Conservation (phyloP, 148 eudicot genomes). For the Beta vulgaris region DNA sequence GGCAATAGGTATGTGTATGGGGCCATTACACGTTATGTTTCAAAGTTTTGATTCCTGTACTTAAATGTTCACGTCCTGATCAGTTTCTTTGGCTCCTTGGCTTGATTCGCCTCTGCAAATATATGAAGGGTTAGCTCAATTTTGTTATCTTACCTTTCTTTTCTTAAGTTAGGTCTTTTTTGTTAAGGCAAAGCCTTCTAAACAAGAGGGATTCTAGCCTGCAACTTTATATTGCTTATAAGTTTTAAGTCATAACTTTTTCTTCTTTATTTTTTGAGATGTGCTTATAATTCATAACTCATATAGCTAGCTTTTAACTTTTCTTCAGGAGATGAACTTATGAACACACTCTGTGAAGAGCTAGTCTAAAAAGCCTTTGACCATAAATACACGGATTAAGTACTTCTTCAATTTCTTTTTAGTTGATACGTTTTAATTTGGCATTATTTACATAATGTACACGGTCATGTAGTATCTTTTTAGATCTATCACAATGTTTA, state of each 20-base stretch:
- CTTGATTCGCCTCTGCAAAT: not conserved
- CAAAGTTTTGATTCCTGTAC: not conserved
- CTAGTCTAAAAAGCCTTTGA: too few relatives aligned
- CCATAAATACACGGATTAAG: too few relatives aligned
- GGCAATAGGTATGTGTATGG: too few relatives aligned
- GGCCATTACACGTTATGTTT: not conserved
- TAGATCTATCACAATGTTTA: too few relatives aligned
- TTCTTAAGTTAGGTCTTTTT: not conserved
- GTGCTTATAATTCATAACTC: not conserved
- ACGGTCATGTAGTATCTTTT: too few relatives aligned
- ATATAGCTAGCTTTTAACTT: not conserved
- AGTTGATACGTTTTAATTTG: too few relatives aligned
- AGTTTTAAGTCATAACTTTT: too few relatives aligned
- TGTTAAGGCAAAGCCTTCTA: not conserved
- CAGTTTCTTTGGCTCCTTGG: not conserved
- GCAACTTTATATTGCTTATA: not conserved
- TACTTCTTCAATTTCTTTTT: too few relatives aligned
- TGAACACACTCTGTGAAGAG: not conserved
- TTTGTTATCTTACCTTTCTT: not conserved
- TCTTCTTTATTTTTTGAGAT: too few relatives aligned
- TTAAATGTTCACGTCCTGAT: not conserved
- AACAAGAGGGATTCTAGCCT: not conserved
- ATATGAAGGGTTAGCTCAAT: not conserved
- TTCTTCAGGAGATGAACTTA: not conserved
- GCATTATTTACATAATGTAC: too few relatives aligned